Evolutionary conservation across 371 early-diverging fungal species (phyloP).

Genomic region (Zancudomyces culisetae): DNA sequence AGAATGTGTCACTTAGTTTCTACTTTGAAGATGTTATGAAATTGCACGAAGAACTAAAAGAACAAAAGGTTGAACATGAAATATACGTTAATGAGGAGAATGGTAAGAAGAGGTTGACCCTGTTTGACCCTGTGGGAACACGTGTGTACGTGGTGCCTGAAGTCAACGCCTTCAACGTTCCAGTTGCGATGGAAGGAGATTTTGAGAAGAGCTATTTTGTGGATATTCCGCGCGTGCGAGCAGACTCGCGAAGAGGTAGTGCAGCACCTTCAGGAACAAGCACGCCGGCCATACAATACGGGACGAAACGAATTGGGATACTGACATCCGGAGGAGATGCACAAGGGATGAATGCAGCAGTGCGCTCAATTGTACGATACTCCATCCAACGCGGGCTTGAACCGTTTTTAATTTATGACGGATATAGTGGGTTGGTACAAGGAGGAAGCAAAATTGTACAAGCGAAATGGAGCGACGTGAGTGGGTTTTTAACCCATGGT

Average conservation of each 20-base stretch:
- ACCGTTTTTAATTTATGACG: constrained; percentile 86
- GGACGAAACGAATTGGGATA: constrained; percentile 28
- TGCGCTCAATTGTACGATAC: constrained; percentile 85
- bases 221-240: background rate
- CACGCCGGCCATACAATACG: background rate
- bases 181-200: background rate
- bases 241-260: background rate
- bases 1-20: no score
- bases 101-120: background rate
- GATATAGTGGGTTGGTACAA: constrained; percentile 94
- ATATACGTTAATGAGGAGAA: background rate
- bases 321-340: constrained; percentile 98
- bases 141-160: background rate
- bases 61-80: background rate
- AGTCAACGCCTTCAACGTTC: background rate
- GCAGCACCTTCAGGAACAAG: background rate
- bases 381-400: constrained; percentile 65
- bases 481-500: constrained; percentile 66
- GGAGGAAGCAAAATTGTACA: constrained; percentile 75
- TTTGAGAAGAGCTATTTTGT: background rate
- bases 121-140: background rate
- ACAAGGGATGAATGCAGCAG: constrained; percentile 98
- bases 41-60: background rate
- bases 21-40: background rate
- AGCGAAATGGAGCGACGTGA: constrained; percentile 81